A percentile compares a stretch with the other conserved stretches of the same genome.
phyloP scores from a whole-genome alignment of 2,329 filamentous ascomycete genomes.

The Leptographium flavum region DNA sequence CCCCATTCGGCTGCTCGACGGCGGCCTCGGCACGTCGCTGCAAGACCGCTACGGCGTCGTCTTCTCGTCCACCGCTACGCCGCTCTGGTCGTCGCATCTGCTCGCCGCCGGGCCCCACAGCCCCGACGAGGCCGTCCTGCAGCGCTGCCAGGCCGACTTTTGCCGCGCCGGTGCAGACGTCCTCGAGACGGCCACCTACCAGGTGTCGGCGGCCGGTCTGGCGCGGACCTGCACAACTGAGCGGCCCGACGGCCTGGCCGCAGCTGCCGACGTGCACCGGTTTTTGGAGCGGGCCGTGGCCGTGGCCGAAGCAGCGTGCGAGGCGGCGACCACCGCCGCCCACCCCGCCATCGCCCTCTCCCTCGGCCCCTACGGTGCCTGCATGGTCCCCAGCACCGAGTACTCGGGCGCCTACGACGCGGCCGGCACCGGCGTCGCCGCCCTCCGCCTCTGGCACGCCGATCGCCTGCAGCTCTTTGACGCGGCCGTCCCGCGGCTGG shows the following conservation, averaged over 20 bases:
- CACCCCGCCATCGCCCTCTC: constrained; percentile 36
- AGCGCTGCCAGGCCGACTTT: constrained; percentile 41
- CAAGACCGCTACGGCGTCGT: constrained; percentile 38
- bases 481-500: constrained; percentile 20
- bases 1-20: constrained; percentile 36
- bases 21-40: constrained; percentile 53
- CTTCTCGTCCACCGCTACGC: constrained; percentile 37
- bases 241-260: constrained; percentile 28
- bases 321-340: neutral
- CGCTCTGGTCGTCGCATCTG: constrained; percentile 55
- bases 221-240: constrained; percentile 26
- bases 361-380: constrained; percentile 53
- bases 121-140: constrained; percentile 28
- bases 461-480: constrained; percentile 38
- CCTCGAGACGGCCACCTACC: constrained; percentile 54
- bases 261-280: constrained; percentile 20
- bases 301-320: constrained; percentile 25
- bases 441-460: constrained; percentile 41
- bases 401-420: constrained; percentile 48
- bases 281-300: constrained; percentile 29
- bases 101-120: constrained; percentile 31
- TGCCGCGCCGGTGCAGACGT: constrained; percentile 43
- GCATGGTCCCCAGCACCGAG: constrained; percentile 50
- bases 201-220: constrained; percentile 44
- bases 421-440: constrained; percentile 25